Evolutionary conservation across 73 alveolate species (phyloP).

Genomic region (Paramecium caudatum): DNA sequence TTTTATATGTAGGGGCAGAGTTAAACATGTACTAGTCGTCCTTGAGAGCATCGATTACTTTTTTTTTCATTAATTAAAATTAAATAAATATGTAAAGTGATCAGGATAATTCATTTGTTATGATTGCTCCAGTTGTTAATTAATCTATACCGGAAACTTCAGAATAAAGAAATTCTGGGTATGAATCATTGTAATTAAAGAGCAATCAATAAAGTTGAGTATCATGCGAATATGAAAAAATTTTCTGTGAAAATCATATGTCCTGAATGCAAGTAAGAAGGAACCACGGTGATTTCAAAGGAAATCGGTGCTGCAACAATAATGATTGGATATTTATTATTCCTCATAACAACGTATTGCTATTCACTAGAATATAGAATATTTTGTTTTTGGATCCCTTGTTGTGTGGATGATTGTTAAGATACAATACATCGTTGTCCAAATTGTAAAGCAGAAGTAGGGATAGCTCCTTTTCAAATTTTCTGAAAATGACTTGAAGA

Average conservation of each 20-base stretch:
- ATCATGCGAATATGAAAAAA: slow-evolving; percentile 35
- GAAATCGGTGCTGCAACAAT: slow-evolving; percentile 7
- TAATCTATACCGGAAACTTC: too few species aligned
- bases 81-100: slow-evolving; percentile 1
- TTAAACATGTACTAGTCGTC: slow-evolving; percentile 38
- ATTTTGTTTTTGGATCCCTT: slow-evolving; percentile 46
- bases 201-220: neutral
- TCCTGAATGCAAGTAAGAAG: slow-evolving; percentile 23
- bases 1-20: slow-evolving; percentile 56
- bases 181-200: too few species aligned
- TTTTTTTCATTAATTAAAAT: slow-evolving; percentile 44
- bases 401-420: slow-evolving; percentile 21
- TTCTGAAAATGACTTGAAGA: slow-evolving; percentile 10
- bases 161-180: too few species aligned
- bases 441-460: slow-evolving; percentile 22
- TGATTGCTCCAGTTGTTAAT: slow-evolving; percentile 30
- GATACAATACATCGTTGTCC: slow-evolving; percentile 32
- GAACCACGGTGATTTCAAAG: neutral
- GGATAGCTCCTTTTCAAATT: neutral
- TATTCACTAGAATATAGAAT: neutral
- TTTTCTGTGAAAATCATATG: neutral
- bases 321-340: neutral
- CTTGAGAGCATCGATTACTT: slow-evolving; percentile 39
- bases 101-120: slow-evolving; percentile 17
- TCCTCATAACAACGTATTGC: neutral